Base-by-base conservation (phyloP, 129 eudicot genomes). In the Pittosporum tobira region DNA sequence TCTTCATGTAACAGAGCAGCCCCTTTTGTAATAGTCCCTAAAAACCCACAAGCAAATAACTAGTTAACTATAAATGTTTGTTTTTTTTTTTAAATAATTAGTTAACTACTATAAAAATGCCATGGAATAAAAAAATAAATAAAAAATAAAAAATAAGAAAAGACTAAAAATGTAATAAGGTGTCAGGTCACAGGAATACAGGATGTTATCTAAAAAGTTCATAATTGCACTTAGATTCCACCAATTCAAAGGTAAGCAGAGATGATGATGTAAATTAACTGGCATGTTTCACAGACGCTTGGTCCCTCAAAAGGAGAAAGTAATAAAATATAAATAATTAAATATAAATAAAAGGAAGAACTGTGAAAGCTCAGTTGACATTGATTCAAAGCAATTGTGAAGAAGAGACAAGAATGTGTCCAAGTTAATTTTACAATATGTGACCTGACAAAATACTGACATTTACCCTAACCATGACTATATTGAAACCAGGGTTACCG, bases 1-100 rank as follows among this genome's bases (percentile, higher is more conserved):
- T 68, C 94, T 30, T 78, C 86, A 62, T 78, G 96, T 62, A 88
- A 67, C 24, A 88, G 65, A 46, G 77, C 85, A 6, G 96, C 96
- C 40, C 96, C 96, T 71, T 88, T 80, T 14, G 88, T 40, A 22
- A 88, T 88, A 50, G 96, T 88, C 62, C 96, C 94, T 88, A 56
- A 52, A 64, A 52, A n/a, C 23, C 65, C 59, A 56, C 42, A 63
- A 64, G 44, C 40, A 57, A 66, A 16, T 36, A 19, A 37, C 30
- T 5, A 26, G 18, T 22, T 2, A 62, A 23, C 57, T 62, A 62
- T n/a, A n/a, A n/a, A n/a, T n/a, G n/a, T n/a, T n/a, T n/a, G n/a
- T n/a, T n/a, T n/a, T n/a, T n/a, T n/a, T n/a, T n/a, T n/a, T n/a
- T n/a, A n/a, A n/a, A n/a, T n/a, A n/a, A n/a, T n/a, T n/a, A n/a